Evolutionary conservation across 2,329 filamentous ascomycete species (phyloP).

Genomic region (Elsinoe arachidis): DNA sequence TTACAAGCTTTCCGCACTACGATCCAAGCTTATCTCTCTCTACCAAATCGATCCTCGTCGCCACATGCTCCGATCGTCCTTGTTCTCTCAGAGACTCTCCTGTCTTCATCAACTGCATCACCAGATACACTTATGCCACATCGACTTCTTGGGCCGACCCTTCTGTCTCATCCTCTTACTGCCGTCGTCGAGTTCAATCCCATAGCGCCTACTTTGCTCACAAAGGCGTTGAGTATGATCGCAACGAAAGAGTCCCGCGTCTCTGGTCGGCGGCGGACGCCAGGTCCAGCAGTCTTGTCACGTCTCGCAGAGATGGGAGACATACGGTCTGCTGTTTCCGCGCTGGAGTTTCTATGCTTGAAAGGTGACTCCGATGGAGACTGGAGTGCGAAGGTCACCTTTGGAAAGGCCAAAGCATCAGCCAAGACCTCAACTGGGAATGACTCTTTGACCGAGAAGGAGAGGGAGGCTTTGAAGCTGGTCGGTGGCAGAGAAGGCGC

Average conservation of each 20-base stretch:
- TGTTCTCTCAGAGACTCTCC: slow-evolving; percentile 81
- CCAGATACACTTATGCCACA: slow-evolving; percentile 91
- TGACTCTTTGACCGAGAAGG: slow-evolving; percentile 59
- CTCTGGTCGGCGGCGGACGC: slow-evolving; percentile 65
- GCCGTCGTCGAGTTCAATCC: slow-evolving; percentile 85
- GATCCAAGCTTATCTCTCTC: slow-evolving; percentile 65
- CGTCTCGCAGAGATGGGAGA: slow-evolving; percentile 80
- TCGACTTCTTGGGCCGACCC: slow-evolving; percentile 75
- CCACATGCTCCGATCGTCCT: slow-evolving; percentile 60
- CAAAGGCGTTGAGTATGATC: slow-evolving; percentile 73
- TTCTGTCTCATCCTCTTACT: slow-evolving; percentile 71
- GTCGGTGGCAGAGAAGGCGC: slow-evolving; percentile 82
- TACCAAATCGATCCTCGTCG: slow-evolving; percentile 23
- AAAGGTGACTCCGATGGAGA: slow-evolving; percentile 66
- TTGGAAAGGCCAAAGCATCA: slow-evolving; percentile 58
- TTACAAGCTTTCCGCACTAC: slow-evolving; percentile 56
- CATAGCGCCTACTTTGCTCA: slow-evolving; percentile 75
- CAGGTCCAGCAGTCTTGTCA: slow-evolving; percentile 70
- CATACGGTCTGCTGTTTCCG: slow-evolving; percentile 83
- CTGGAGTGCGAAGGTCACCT: slow-evolving; percentile 66
- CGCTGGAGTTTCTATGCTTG: slow-evolving; percentile 84
- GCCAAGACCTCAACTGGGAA: slow-evolving; percentile 46
- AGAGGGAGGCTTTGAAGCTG: slow-evolving; percentile 69
- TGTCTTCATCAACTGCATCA: slow-evolving; percentile 75
- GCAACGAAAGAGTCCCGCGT: slow-evolving; percentile 76